Base-by-base conservation (phyloP, 768 basidiomycete genomes). In the Auricularia heimuer region DNA sequence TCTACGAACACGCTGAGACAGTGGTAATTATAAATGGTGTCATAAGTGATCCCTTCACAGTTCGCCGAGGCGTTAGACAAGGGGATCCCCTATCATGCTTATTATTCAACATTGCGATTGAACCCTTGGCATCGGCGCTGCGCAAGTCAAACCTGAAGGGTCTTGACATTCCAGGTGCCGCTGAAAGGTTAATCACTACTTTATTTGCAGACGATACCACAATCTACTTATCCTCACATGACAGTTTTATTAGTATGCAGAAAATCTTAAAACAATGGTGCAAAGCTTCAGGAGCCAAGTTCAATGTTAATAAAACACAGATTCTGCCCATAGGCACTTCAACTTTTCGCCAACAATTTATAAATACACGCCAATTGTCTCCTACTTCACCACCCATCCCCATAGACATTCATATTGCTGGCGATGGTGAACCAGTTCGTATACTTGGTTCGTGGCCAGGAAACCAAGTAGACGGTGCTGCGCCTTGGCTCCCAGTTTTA, bases 151-250 rank as follows among this genome's bases (percentile, higher is more conserved):
- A n/a, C n/a, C n/a, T n/a, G n/a, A n/a, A n/a, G n/a, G n/a, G n/a
- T n/a, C 68, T 70, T 18, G 42, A 37, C 2, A 67, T 75, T 2
- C 69, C 68, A 1, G 67, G 67, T 21, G 14, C 47, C 3, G 8
- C 29, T 0, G 29, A 70, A 3, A 62, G 35, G 1, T 24, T 74
- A 0, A 64, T 70, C 0, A 35, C 71, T 0, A 69, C 70, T 4
- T 64, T 77, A 0, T 77, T 79, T 67, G 77, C 79, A 0, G 77
- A 81, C 65, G 78, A 81, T 66, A 80, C 78, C 10, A 75, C 74
- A 2, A 72, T 74, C 0, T 78, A 71, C 66, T 74, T 81, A 0
- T 68, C 68, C 2, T 68, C 72, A 56, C 8, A 65, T 0, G 78
- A 81, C 62, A 61, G 67, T 4, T 74, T 74, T 12, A 51, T 62